Base-by-base conservation (phyloP, 345 rosid genomes). In the Moricandia arvensis region DNA sequence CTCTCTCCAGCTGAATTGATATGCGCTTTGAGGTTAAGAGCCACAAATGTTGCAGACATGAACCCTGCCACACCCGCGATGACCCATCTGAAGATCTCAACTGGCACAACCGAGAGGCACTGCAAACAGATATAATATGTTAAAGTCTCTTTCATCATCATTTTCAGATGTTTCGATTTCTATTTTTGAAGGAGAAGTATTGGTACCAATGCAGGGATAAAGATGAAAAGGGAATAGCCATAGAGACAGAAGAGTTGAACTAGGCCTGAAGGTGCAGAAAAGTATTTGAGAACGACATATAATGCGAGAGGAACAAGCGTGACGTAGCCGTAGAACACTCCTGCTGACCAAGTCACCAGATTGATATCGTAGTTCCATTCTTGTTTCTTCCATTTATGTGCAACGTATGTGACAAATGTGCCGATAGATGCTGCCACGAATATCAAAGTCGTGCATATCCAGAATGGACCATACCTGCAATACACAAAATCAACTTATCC, bases 291-390 rank as follows among this genome's bases (percentile, higher is more conserved):
- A 82, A 92, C 84, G 15, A 88, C 79, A 59, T 86, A 92, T 80
- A 94, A 76, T 17, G 68, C 85, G 8, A 94, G 86, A 77, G 99
- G 99, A 66, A 94, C 88, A 62, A 90, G 9, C 6, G 89, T 83
- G 75, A 85, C 95, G 27, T 90, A 94, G 47, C 99, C 99, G 66
- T 92, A 95, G 84, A 95, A 92, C 71, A 95, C 83, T 37, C 97
- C 99, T 13, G 99, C 97, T n/a, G 99, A 94, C 99, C 99, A 94
- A 31, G 99, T 89, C 69, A 94, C 92, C 18, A 94, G 80, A 78
- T 95, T 92, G 68, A 95, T 92, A 77, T 95, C 97, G 31, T 95
- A 95, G 69, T 87, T 77, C 97, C 97, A 94, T 53, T 90, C 91
- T 73, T 90, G 85, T 16, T 89, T 78, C 73, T 87, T 79, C 82